phyloP scores from a whole-genome alignment of 116 monocot species.

The Cymodocea nodosa region DNA sequence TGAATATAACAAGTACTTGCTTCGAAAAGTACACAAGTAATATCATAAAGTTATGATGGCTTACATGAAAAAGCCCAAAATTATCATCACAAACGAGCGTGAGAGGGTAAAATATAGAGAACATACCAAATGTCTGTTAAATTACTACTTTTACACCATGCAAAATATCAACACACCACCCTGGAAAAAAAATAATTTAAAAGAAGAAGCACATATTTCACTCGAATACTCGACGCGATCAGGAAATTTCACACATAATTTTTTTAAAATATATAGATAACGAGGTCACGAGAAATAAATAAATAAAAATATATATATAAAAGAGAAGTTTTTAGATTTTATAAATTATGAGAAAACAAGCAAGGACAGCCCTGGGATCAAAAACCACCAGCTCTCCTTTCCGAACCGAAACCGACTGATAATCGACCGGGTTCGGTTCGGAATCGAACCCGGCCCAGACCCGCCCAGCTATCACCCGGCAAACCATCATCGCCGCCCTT shows the following conservation, averaged over 20 bases:
- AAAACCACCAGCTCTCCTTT: constrained; percentile 39
- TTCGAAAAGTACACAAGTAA: too few species aligned
- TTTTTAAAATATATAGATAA: too few species aligned
- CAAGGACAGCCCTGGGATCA: constrained; percentile 36
- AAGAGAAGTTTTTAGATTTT: constrained; percentile 2
- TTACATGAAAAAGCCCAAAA: too few species aligned
- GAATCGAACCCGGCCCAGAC: neutral
- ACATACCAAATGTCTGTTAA: too few species aligned
- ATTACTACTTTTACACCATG: too few species aligned
- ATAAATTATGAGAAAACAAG: constrained; percentile 54
- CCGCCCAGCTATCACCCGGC: constrained; percentile 17
- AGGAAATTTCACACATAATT: neutral
- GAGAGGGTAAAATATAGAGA: too few species aligned
- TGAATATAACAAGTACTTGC: too few species aligned
- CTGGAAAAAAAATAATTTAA: too few species aligned
- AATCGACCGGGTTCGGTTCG: constrained; percentile 1
- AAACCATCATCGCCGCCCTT: constrained; percentile 9
- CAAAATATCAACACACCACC: too few species aligned
- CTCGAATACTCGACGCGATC: neutral
- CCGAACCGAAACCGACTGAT: constrained; percentile 21
- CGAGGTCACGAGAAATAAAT: neutral
- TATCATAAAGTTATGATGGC: too few species aligned
- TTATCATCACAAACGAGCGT: too few species aligned
- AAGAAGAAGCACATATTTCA: too few species aligned
- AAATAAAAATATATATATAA: neutral